phyloP scores from a whole-genome alignment of 805 yeast species.

The Wickerhamiella domercqiae region DNA sequence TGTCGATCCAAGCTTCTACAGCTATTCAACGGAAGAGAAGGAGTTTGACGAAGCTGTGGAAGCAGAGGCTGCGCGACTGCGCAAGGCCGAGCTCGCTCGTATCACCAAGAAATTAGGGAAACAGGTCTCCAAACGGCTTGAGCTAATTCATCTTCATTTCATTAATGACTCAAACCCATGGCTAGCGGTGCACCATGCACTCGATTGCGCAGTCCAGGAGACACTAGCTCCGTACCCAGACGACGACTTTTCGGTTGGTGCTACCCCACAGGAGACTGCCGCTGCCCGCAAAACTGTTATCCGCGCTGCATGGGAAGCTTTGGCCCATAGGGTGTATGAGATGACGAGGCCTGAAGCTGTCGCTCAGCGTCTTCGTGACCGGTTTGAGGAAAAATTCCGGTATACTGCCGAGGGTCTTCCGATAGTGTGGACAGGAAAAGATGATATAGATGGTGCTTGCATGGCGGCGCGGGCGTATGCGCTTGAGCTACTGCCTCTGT shows the following conservation, averaged over 20 bases:
- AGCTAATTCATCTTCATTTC: slow-evolving; percentile 22
- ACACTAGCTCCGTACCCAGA: slow-evolving; percentile 22
- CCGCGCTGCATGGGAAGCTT: slow-evolving; percentile 47
- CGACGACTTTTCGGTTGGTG: slow-evolving; percentile 54
- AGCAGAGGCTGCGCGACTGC: slow-evolving; percentile 22
- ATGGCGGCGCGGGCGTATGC: slow-evolving; percentile 45
- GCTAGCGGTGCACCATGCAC: slow-evolving; percentile 39
- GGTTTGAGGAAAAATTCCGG: slow-evolving; percentile 69
- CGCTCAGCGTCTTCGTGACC: slow-evolving; percentile 50
- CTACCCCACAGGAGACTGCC: slow-evolving; percentile 29
- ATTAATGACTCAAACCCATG: slow-evolving; percentile 41
- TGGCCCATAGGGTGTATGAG: slow-evolving; percentile 44
- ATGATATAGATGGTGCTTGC: slow-evolving; percentile 56
- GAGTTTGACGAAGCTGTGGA: slow-evolving; percentile 23
- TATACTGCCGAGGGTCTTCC: slow-evolving; percentile 78
- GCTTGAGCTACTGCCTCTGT: slow-evolving; percentile 40
- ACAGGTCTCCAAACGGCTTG: slow-evolving; percentile 14
- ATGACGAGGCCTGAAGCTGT: slow-evolving; percentile 52
- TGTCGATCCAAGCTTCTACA: slow-evolving; percentile 20
- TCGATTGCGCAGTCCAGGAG: slow-evolving; percentile 25
- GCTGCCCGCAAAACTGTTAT: slow-evolving; percentile 31
- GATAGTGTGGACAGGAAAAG: slow-evolving; percentile 56
- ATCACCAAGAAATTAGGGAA: slow-evolving; percentile 25
- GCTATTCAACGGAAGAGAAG: slow-evolving; percentile 15
- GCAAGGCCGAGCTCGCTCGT: slow-evolving; percentile 20